Evolutionary conservation across 2,329 filamentous ascomycete species (phyloP), one percentile per base, ranked within the genome.

Genomic region (Stenocarpella maydis): DNA sequence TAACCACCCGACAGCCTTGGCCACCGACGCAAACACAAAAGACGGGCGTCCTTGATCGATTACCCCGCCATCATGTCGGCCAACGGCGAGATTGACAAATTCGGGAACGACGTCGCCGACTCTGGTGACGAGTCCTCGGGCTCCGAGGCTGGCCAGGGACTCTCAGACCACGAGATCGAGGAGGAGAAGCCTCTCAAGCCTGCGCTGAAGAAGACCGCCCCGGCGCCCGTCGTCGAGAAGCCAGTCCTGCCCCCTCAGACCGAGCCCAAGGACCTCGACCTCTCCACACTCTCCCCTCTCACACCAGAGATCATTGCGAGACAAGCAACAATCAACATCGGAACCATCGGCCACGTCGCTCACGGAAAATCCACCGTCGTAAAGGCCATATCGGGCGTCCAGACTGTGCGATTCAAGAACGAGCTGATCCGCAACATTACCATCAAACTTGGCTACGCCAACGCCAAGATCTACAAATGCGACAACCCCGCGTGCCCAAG

Each of bases 351-450:
- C 68, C 96, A 98, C 82, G 95, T 98, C 87, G 96, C 96, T 79
- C 95, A 98, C 92, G 95, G 95, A 80, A 98, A 98, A 83, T 97
- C 94, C 72, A 99, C 96, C 26, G 96, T 99, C 63, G 96, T 99
- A 77, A 99, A 99, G 88, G 96, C 96, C 77, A 98, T 99, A 77
- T 98, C 96, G 1, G 96, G 96, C 72, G 96, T 99, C 73, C 96
- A 99, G 88, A 99, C 96, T 21, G 96, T 99, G 79, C 90, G 96
- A 76, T 99, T 99, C 88, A 99, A 99, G 92, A 99, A 98, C 86
- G 96, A 99, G 85, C 85, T 98, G 84, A 97, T 98, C 85, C 89
- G 96, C 79, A 99, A 99, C 83, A 99, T 99, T 79, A 99, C 96
- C 78, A 99, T 99, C 87, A 99, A 99, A 90, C 89, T 99, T 77